A percentile compares a stretch with the other conserved stretches of the same genome.
phyloP scores from a whole-genome alignment of 2,329 filamentous ascomycete genomes.

The Bipolaris zeicola region DNA sequence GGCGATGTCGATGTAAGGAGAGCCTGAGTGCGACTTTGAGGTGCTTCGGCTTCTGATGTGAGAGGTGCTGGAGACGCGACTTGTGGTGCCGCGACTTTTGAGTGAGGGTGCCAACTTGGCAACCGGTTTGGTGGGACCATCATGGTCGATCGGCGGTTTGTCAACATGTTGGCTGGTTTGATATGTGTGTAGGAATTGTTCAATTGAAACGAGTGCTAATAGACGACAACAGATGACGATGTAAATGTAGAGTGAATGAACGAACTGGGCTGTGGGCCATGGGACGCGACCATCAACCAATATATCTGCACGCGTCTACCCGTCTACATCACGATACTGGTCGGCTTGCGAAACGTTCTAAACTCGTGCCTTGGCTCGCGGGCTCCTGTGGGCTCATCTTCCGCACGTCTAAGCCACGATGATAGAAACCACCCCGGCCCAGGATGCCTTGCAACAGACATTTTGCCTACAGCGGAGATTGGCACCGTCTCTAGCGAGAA shows the following conservation, averaged over 20 bases:
- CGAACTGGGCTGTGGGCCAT: neutral
- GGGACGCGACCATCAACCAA: slow-evolving; percentile 17
- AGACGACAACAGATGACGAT: neutral
- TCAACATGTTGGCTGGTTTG: slow-evolving; percentile 31
- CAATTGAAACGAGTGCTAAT: neutral
- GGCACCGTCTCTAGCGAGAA: slow-evolving; percentile 10
- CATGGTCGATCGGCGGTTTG: slow-evolving; percentile 46
- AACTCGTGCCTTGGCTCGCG: slow-evolving; percentile 27
- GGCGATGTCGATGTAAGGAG: slow-evolving; percentile 39
- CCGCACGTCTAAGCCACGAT: slow-evolving; percentile 27
- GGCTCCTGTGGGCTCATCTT: slow-evolving; percentile 19
- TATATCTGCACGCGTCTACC: slow-evolving; percentile 21
- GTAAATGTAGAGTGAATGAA: neutral
- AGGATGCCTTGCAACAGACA: slow-evolving; percentile 19
- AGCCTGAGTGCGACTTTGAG: slow-evolving; percentile 34
- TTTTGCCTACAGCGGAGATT: slow-evolving; percentile 5
- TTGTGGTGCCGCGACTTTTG: slow-evolving; percentile 20
- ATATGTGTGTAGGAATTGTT: neutral
- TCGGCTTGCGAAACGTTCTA: slow-evolving; percentile 33
- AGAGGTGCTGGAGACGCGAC: slow-evolving; percentile 11
- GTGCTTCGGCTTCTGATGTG: slow-evolving; percentile 30
- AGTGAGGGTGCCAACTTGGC: slow-evolving; percentile 33
- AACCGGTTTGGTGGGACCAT: slow-evolving; percentile 34
- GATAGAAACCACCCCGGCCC: slow-evolving; percentile 19
- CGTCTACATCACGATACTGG: slow-evolving; percentile 13